Percentiles rank a stretch among this genome's conserved stretches.
phyloP scores from a whole-genome alignment of 1,284 basidiomycete genomes.

The Cryptococcus jaspeensis region DNA sequence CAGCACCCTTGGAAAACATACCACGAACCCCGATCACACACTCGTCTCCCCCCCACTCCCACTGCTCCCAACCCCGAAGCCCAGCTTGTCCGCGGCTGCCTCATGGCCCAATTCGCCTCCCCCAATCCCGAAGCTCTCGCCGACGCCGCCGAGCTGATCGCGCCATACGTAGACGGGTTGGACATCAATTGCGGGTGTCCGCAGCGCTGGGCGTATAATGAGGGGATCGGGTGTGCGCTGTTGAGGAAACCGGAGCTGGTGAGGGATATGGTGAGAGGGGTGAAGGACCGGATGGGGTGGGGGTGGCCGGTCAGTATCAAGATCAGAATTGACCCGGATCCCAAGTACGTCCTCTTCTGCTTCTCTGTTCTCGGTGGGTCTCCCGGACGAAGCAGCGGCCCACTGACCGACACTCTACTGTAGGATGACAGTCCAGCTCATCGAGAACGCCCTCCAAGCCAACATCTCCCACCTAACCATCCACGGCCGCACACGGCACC shows the following conservation, averaged over 20 bases:
- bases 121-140: conserved; percentile 56
- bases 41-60: conserved; percentile 32
- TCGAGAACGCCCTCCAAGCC: conserved; percentile 52
- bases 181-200: conserved; percentile 62
- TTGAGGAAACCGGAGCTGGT: conserved; percentile 60
- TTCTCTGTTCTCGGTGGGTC: background rate
- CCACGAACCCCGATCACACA: conserved; percentile 23
- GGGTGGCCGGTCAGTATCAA: conserved; percentile 60
- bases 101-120: conserved; percentile 61
- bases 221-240: conserved; percentile 60
- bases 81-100: conserved; percentile 53
- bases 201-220: conserved; percentile 58
- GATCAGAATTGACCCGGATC: conserved; percentile 59
- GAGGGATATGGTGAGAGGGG: conserved; percentile 57
- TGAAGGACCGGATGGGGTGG: conserved; percentile 58
- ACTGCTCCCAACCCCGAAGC: conserved; percentile 28
- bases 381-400: background rate
- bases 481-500: conserved; percentile 60
- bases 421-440: conserved; percentile 56
- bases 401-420: background rate
- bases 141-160: conserved; percentile 59
- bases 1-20: conserved; percentile 19
- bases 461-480: conserved; percentile 56
- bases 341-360: conserved; percentile 41
- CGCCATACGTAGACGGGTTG: conserved; percentile 57